Conservation (phyloP, 352 stramenopile species). For the Peronosclerospora sorghi region DNA sequence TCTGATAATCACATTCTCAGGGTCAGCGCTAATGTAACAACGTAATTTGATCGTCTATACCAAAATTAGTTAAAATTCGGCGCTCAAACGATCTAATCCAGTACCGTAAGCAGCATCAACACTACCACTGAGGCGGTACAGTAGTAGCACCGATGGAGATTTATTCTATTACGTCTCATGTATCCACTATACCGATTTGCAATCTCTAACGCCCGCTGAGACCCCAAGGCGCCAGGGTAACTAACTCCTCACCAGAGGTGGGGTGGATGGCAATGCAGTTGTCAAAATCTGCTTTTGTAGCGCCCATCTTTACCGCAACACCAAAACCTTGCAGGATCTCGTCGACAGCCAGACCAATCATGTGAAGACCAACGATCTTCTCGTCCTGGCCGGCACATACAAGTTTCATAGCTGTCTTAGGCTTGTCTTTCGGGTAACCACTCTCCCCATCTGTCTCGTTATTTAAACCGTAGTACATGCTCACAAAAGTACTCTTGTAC, state of each 20-base stretch:
- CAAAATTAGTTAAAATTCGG: conserved; percentile 6
- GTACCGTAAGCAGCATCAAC: too few species aligned
- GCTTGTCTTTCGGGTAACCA: conserved; percentile 56
- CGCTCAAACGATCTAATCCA: not conserved
- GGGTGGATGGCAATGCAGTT: conserved; percentile 93
- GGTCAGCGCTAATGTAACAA: not conserved
- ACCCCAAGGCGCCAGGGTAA: conserved; percentile 88
- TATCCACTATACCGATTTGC: not conserved
- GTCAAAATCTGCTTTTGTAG: conserved; percentile 96
- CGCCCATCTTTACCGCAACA: conserved; percentile 97
- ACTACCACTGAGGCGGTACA: too few species aligned
- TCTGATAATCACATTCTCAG: conserved; percentile 11
- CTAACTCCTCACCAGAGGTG: conserved; percentile 94
- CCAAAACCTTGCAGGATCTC: conserved; percentile 99
- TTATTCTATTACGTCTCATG: conserved; percentile 1
- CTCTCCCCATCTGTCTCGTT: conserved; percentile 39
- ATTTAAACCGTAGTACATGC: conserved; percentile 91
- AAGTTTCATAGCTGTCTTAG: conserved; percentile 93
- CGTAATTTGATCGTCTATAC: too few species aligned
- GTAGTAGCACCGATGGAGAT: conserved; percentile 1
- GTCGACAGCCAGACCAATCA: conserved; percentile 91
- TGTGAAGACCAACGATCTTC: conserved; percentile 94
- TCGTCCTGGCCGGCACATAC: conserved; percentile 83
- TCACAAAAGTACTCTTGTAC: conserved; percentile 91
- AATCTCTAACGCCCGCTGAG: conserved; percentile 24